These are phyloP conservation scores for Alternaria brassicae DNA, from an alignment of 2,329 filamentous ascomycete genomes.

Conservation along the genomic window DNA sequence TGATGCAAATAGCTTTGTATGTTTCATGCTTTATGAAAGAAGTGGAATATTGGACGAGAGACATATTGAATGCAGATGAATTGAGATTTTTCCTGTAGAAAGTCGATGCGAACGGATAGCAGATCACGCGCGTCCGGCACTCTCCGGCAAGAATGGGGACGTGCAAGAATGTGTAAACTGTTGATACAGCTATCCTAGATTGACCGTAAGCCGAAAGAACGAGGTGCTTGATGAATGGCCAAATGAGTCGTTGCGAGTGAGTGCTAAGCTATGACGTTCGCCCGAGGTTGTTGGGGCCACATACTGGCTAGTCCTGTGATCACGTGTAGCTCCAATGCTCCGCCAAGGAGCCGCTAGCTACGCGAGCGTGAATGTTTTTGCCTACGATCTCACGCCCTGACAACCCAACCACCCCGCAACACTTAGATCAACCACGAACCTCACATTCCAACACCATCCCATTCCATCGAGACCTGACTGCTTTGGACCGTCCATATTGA, in stretches of 20 bases:
- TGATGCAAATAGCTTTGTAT: background rate
- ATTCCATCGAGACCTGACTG: constrained; percentile 26
- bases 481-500: background rate
- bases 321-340: constrained; percentile 39
- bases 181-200: background rate
- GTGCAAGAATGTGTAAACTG: background rate
- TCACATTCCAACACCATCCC: constrained; percentile 34
- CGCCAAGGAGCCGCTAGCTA: constrained; percentile 46
- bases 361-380: constrained; percentile 52
- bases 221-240: background rate
- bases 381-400: constrained; percentile 39
- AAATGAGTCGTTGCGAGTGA: background rate
- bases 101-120: background rate
- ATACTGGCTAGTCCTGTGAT: constrained; percentile 19
- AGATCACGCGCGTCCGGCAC: background rate
- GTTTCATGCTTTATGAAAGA: background rate
- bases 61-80: background rate
- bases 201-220: background rate
- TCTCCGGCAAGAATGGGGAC: background rate
- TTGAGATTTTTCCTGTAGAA: background rate
- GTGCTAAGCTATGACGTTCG: constrained; percentile 19
- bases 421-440: constrained; percentile 17
- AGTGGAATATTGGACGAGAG: background rate
- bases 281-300: constrained; percentile 8
- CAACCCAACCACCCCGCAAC: constrained; percentile 34